Evolutionary conservation across 2,329 filamentous ascomycete genomes (phyloP).

Genomic region (Colletotrichum brevisporum): DNA sequence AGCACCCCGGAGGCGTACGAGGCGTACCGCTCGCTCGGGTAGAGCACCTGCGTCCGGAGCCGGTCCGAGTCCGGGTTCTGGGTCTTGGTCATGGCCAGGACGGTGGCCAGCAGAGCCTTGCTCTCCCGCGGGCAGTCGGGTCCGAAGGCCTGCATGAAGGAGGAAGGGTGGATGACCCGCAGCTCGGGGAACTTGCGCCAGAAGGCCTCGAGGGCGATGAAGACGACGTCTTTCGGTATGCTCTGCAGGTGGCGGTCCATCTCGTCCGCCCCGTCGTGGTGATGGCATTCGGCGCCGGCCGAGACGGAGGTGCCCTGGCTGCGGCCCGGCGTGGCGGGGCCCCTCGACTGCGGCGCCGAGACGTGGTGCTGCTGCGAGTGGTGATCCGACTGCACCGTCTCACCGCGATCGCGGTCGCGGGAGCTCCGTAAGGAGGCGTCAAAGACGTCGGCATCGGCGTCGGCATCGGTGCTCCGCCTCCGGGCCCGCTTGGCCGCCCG

Average conservation of each 20-base stretch:
- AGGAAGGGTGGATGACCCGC: conserved; percentile 50
- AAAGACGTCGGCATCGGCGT: conserved; percentile 39
- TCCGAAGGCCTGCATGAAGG: conserved; percentile 47
- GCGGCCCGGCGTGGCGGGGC: conserved; percentile 25
- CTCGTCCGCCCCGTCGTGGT: conserved; percentile 1
- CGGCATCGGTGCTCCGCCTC: conserved; percentile 13
- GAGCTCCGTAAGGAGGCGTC: conserved; percentile 2
- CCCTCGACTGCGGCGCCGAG: conserved; percentile 31
- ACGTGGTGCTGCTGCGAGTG: conserved; percentile 11
- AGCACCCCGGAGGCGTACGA: conserved; percentile 48
- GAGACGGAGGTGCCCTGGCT: conserved; percentile 7
- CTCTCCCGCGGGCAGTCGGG: conserved; percentile 43
- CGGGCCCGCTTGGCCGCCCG: conserved; percentile 26
- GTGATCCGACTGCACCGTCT: background rate
- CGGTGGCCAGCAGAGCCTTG: conserved; percentile 48
- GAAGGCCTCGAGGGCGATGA: conserved; percentile 52
- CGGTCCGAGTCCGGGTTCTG: conserved; percentile 51
- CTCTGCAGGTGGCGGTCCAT: conserved; percentile 44
- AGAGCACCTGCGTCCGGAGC: conserved; percentile 46
- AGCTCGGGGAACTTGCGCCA: conserved; percentile 53
- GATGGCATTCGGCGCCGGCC: background rate
- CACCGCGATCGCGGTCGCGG: conserved; percentile 6
- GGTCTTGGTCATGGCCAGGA: conserved; percentile 48
- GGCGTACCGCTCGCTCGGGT: conserved; percentile 51
- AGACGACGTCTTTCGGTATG: conserved; percentile 45